phyloP scores from a whole-genome alignment of 345 rosid species.

The Bruguiera gymnorhiza region DNA sequence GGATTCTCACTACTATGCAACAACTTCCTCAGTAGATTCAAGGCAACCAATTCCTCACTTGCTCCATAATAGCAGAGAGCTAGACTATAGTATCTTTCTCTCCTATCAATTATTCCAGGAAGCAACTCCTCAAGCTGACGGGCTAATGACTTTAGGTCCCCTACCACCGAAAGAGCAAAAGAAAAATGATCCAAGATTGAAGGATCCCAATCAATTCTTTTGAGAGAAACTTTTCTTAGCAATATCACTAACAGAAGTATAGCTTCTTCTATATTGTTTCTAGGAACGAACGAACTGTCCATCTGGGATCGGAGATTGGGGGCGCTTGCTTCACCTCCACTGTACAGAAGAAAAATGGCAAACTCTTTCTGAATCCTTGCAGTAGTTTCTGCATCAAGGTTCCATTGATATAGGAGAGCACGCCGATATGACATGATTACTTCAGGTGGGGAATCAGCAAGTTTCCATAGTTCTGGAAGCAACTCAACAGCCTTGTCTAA shows the following conservation, averaged over 20 bases:
- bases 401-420: constrained; percentile 72
- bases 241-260: constrained; percentile 73
- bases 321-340: constrained; percentile 79
- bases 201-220: constrained; percentile 64
- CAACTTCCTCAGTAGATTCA: constrained; percentile 63
- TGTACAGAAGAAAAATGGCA: constrained; percentile 69
- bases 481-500: constrained; percentile 67
- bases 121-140: constrained; percentile 58
- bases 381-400: constrained; percentile 51
- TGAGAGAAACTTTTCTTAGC: constrained; percentile 53
- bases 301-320: constrained; percentile 66
- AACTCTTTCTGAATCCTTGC: constrained; percentile 75
- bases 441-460: constrained; percentile 55
- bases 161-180: constrained; percentile 64
- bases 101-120: constrained; percentile 53
- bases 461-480: constrained; percentile 86
- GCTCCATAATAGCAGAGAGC: constrained; percentile 67
- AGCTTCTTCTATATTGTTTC: constrained; percentile 77
- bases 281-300: constrained; percentile 63
- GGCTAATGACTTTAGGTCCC: constrained; percentile 55
- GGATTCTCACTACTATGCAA: constrained; percentile 49
- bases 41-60: constrained; percentile 60
- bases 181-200: constrained; percentile 79
- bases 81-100: constrained; percentile 48
- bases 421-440: constrained; percentile 62